Conservation (phyloP, 2,329 filamentous ascomycete species). For the Arthroderma sp. region DNA sequence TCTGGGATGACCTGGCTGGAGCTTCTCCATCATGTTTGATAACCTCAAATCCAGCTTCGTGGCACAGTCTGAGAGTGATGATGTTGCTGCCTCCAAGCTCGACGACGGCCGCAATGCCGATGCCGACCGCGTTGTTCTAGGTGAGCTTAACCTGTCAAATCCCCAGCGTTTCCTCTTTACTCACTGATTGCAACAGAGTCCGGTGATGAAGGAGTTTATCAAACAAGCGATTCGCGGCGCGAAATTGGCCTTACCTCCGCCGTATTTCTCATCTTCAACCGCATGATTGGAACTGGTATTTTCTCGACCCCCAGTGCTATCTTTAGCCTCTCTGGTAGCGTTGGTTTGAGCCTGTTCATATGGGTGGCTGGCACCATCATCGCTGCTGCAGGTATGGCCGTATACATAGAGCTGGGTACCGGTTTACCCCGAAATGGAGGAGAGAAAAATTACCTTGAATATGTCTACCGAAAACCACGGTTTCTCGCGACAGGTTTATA, state of each 20-base stretch:
- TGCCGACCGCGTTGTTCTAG: too few species aligned
- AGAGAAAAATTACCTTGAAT: constrained; percentile 56
- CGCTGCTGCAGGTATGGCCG: constrained; percentile 45
- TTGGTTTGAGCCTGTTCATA: constrained; percentile 46
- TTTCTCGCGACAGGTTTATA: constrained; percentile 50
- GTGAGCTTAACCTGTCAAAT: too few species aligned
- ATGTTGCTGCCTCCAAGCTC: too few species aligned
- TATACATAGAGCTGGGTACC: constrained; percentile 52
- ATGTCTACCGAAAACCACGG: constrained; percentile 47
- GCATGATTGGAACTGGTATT: constrained; percentile 55
- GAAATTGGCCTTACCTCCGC: constrained; percentile 14
- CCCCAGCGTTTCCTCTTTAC: too few species aligned
- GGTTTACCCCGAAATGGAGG: constrained; percentile 56
- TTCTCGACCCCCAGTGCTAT: constrained; percentile 57
- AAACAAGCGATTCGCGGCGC: constrained; percentile 10
- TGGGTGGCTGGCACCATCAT: constrained; percentile 51
- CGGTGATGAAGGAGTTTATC: constrained; percentile 4
- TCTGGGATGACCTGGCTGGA: too few species aligned
- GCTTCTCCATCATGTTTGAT: too few species aligned
- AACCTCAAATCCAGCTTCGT: too few species aligned
- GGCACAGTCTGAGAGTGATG: too few species aligned
- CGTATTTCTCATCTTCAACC: constrained; percentile 29
- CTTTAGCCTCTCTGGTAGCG: constrained; percentile 49
- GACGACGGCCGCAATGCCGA: too few species aligned
- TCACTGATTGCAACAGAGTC: not conserved